These are phyloP conservation scores for Arachnomyces sp. DNA, from an alignment of 2,329 filamentous ascomycete species.

Conservation along the genomic window DNA sequence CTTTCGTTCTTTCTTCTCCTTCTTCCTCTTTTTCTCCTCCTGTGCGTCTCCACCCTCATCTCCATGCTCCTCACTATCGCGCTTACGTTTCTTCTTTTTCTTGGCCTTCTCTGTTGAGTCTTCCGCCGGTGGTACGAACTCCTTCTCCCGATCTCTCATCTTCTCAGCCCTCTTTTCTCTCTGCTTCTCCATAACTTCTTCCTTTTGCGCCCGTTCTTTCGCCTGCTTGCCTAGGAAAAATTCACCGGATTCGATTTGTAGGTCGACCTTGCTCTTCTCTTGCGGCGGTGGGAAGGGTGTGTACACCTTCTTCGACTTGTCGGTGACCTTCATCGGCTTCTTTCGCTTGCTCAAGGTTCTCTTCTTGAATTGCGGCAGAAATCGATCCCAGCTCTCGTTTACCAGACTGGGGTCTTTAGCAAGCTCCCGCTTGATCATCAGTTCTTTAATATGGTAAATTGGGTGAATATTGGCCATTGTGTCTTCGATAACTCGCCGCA, in stretches of 20 bases:
- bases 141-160: conserved; percentile 73
- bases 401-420: conserved; percentile 81
- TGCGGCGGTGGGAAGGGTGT: conserved; percentile 94
- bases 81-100: conserved; percentile 47
- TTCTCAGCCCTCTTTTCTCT: conserved; percentile 82
- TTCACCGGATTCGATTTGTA: conserved; percentile 96
- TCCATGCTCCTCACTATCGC: background rate
- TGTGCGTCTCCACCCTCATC: background rate
- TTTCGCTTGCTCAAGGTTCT: conserved; percentile 76
- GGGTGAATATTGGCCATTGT: conserved; percentile 93
- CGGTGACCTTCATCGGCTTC: conserved; percentile 74
- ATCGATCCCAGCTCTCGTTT: conserved; percentile 89
- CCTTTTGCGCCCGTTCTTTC: conserved; percentile 73
- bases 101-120: conserved; percentile 47
- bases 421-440: conserved; percentile 89
- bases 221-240: conserved; percentile 92
- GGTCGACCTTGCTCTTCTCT: conserved; percentile 97
- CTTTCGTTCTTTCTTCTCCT: conserved; percentile 30
- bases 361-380: conserved; percentile 96
- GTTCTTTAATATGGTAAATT: conserved; percentile 88
- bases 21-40: background rate
- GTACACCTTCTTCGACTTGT: conserved; percentile 91
- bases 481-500: conserved; percentile 81
- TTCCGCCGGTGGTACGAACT: conserved; percentile 83
- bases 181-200: conserved; percentile 77